Evolutionary conservation across 2,329 filamentous ascomycete species (phyloP).

Genomic region (Sclerotinia nivalis): DNA sequence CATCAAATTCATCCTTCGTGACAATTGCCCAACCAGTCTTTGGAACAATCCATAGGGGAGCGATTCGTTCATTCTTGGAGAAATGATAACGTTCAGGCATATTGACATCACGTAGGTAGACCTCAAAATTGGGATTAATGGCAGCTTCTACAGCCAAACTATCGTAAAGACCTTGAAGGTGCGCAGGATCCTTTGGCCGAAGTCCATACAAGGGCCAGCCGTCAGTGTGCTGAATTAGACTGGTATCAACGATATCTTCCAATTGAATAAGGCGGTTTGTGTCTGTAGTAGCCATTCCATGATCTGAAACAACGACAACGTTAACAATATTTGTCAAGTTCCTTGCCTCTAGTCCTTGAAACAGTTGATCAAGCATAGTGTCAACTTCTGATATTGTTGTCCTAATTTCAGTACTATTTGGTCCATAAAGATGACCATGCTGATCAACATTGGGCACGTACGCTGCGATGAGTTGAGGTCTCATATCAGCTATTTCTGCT

Average conservation of each 20-base stretch:
- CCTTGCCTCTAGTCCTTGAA: constrained; percentile 72
- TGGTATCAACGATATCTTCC: constrained; percentile 81
- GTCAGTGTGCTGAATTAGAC: constrained; percentile 78
- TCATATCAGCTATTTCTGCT: constrained; percentile 52
- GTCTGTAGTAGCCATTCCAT: constrained; percentile 96
- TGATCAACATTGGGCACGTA: constrained; percentile 93
- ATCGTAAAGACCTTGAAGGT: constrained; percentile 68
- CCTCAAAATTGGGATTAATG: constrained; percentile 71
- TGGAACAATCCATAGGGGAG: constrained; percentile 91
- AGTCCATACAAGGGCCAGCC: constrained; percentile 94
- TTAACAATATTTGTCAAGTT: constrained; percentile 92
- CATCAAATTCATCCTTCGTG: constrained; percentile 73
- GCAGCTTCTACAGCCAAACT: constrained; percentile 57
- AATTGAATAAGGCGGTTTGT: constrained; percentile 78
- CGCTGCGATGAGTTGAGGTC: constrained; percentile 88
- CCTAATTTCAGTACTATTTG: constrained; percentile 90
- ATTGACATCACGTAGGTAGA: constrained; percentile 81
- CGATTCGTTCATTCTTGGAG: constrained; percentile 81
- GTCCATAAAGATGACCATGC: constrained; percentile 84
- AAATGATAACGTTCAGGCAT: constrained; percentile 97
- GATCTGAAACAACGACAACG: constrained; percentile 92
- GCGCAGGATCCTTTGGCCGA: constrained; percentile 68
- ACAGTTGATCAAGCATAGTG: constrained; percentile 74
- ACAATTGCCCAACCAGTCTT: constrained; percentile 93
- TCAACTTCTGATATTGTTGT: constrained; percentile 79